Conservation (phyloP, 768 basidiomycete genomes). For the Rhodocollybia butyracea region DNA sequence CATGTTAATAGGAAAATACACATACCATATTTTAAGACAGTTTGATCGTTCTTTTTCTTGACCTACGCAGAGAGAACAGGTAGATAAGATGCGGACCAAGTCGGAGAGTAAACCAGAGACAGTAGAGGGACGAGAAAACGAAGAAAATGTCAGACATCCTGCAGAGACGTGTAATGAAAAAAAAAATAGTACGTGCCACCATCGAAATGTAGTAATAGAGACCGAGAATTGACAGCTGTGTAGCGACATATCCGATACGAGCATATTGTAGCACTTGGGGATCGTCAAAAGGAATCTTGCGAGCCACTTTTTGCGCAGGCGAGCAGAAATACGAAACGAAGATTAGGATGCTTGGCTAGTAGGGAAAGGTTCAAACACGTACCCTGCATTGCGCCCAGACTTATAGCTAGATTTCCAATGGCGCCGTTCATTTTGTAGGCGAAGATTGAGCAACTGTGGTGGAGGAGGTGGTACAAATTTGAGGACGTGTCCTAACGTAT, state of each 20-base stretch:
- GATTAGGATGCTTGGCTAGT: not conserved
- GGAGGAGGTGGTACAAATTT: not conserved
- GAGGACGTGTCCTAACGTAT: no score
- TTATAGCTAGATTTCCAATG: slow-evolving; percentile 81
- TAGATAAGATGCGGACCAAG: not conserved
- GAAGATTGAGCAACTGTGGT: not conserved
- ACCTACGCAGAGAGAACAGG: slow-evolving; percentile 45
- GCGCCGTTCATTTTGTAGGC: slow-evolving; percentile 62
- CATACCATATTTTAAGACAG: slow-evolving; percentile 91
- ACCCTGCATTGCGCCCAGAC: slow-evolving; percentile 93
- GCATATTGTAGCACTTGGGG: slow-evolving; percentile 79
- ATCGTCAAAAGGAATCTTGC: slow-evolving; percentile 89
- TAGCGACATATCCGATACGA: slow-evolving; percentile 75
- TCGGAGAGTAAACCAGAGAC: not conserved
- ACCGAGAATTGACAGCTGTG: slow-evolving; percentile 68
- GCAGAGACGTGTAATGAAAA: no score
- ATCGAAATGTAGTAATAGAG: slow-evolving; percentile 79
- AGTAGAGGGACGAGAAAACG: no score
- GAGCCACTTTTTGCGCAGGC: slow-evolving; percentile 61
- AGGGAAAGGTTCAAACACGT: slow-evolving; percentile 14
- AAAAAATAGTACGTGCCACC: slow-evolving; percentile 44
- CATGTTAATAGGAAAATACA: slow-evolving; percentile 11
- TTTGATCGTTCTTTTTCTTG: slow-evolving; percentile 93
- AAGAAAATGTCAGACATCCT: no score
- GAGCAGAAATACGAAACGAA: not conserved